Evolutionary conservation across 148 eudicot species (phyloP).

Genomic region (Vaccinium corymbosum): DNA sequence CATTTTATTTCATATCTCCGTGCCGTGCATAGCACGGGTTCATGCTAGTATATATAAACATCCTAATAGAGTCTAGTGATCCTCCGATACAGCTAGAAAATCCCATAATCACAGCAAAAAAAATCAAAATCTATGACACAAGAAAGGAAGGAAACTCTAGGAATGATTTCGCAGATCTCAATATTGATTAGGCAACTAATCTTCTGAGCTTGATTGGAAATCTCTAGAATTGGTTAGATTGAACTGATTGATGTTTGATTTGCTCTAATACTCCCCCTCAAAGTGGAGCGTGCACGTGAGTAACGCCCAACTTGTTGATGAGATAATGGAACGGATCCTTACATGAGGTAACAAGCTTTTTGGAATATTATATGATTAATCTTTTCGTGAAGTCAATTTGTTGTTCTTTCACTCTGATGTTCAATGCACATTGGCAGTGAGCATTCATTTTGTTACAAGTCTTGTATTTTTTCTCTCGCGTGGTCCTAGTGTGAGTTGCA

Average conservation of each 20-base stretch:
- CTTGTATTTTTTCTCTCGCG: background rate
- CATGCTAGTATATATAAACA: no score
- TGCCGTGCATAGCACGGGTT: no score
- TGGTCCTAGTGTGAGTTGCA: background rate
- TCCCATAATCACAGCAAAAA: background rate
- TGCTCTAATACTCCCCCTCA: no score
- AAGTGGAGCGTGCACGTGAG: no score
- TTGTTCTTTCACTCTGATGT: background rate
- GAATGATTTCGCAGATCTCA: background rate
- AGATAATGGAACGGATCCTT: background rate
- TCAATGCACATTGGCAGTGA: background rate
- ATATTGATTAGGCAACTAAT: background rate
- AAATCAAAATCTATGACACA: background rate
- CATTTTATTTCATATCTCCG: no score
- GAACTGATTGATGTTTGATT: no score
- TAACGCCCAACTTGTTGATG: no score
- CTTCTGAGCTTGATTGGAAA: background rate
- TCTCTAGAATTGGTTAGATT: background rate
- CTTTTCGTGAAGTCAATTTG: background rate
- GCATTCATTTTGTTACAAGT: background rate
- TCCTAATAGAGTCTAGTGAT: no score
- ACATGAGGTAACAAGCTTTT: slow-evolving; percentile 43
- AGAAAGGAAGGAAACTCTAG: background rate
- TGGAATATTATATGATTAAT: background rate
- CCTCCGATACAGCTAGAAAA: background rate